These are phyloP conservation scores for Daucus carota DNA, from an alignment of 129 eudicot genomes.

Conservation along the genomic window DH1_v3.0 NC_030381.2:30335501-30336000, in stretches of 20 bases:
- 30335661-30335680: constrained; percentile 9
- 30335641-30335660: constrained; percentile 9
- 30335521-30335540: not conserved
- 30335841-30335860: constrained; percentile 85
- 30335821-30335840: constrained; percentile 70
- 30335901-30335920: constrained; percentile 29
- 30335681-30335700: constrained; percentile 14
- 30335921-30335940: not conserved
- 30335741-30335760: constrained; percentile 3
- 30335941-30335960: not conserved
- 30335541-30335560: not conserved
- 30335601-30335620: constrained; percentile 11
- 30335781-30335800: constrained; percentile 38
- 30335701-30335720: constrained; percentile 8
- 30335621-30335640: constrained; percentile 5
- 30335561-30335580: not conserved
- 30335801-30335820: constrained; percentile 58
- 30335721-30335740: constrained; percentile 3
- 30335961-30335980: not conserved
- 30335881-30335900: constrained; percentile 46
- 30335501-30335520: not conserved
- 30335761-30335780: not conserved
- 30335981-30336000: not conserved
- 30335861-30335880: constrained; percentile 60
- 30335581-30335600: constrained; percentile 8